Evolutionary conservation across 352 stramenopile species (phyloP).

Genomic region (Phytopythium ostracodes): DNA sequence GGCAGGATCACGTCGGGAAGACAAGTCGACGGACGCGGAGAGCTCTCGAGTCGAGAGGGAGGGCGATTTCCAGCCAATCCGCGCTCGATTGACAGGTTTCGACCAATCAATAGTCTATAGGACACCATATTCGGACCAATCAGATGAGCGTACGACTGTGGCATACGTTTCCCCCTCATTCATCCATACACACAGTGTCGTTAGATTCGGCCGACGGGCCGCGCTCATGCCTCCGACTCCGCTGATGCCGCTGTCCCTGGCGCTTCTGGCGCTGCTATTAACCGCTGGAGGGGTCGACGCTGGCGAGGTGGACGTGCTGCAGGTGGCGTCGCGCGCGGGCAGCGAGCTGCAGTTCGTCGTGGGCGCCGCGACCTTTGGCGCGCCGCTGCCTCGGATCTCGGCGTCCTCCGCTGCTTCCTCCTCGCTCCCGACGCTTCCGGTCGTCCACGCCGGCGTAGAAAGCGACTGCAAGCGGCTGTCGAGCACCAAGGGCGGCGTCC

Average conservation of each 20-base stretch:
- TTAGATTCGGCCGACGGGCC: background rate
- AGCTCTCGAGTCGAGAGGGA: background rate
- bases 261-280: constrained; percentile 5
- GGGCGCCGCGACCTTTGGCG: constrained; percentile 22
- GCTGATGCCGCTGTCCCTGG: too few species aligned
- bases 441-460: constrained; percentile 14
- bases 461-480: constrained; percentile 15
- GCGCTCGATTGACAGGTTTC: background rate
- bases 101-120: background rate
- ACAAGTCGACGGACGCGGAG: background rate
- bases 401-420: constrained; percentile 9
- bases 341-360: constrained; percentile 28
- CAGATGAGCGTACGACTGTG: background rate
- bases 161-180: background rate
- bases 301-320: constrained; percentile 18
- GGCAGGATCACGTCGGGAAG: too few species aligned
- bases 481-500: background rate
- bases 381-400: constrained; percentile 16
- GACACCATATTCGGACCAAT: background rate
- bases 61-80: background rate
- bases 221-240: background rate
- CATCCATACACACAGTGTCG: too few species aligned
- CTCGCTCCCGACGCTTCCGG: constrained; percentile 9
- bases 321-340: constrained; percentile 13
- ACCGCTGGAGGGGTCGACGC: constrained; percentile 2